phyloP scores from a whole-genome alignment of 2,329 filamentous ascomycete species.

The Apiospora hydei region DNA sequence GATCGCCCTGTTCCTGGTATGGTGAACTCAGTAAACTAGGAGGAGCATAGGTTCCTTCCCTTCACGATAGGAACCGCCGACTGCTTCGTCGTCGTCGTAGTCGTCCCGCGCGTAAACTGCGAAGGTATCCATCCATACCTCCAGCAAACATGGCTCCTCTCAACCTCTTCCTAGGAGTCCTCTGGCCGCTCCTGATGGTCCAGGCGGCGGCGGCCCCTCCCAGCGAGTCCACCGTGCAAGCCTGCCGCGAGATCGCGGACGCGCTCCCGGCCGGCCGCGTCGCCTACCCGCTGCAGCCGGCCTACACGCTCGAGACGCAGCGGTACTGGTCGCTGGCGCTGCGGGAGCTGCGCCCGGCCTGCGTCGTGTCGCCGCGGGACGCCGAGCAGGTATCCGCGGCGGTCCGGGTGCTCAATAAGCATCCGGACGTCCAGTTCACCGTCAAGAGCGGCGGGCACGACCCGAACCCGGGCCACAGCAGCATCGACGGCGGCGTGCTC shows the following conservation, averaged over 20 bases:
- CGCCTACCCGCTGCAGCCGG: conserved; percentile 23
- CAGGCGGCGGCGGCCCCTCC: conserved; percentile 18
- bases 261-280: conserved; percentile 26
- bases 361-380: conserved; percentile 43
- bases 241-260: conserved; percentile 29
- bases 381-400: conserved; percentile 43
- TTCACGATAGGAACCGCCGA: background rate
- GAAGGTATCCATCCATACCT: background rate
- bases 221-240: conserved; percentile 26
- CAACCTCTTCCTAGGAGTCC: background rate
- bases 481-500: conserved; percentile 45
- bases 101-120: background rate
- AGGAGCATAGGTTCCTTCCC: background rate
- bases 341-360: conserved; percentile 43
- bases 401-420: conserved; percentile 42
- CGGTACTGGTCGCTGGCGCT: conserved; percentile 45
- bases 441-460: conserved; percentile 50
- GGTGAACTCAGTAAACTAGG: background rate
- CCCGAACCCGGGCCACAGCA: conserved; percentile 45
- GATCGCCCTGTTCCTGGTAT: background rate
- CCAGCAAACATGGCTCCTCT: background rate
- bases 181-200: background rate
- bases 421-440: conserved; percentile 43
- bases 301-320: conserved; percentile 26
- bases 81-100: background rate